phyloP scores from a whole-genome alignment of 176 grass and related monocot genomes.

The Carex cristatella region DNA sequence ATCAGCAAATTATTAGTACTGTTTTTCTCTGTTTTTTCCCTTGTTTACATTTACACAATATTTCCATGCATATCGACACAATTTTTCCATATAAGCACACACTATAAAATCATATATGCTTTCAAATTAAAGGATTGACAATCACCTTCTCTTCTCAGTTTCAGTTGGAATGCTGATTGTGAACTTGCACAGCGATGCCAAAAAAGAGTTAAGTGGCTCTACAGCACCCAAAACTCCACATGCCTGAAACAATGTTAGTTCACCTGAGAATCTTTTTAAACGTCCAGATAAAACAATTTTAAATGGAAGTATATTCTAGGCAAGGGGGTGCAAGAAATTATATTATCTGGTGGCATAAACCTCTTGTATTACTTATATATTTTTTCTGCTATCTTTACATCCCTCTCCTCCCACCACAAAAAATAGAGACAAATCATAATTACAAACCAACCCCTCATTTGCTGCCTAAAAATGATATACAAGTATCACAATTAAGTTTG shows the following conservation, averaged over 20 bases:
- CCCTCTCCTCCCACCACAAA: not conserved
- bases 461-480: not conserved
- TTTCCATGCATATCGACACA: not conserved
- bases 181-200: constrained; percentile 99
- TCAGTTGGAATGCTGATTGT: constrained; percentile 91
- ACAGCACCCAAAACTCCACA: constrained; percentile 91
- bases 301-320: not conserved
- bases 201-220: constrained; percentile 95
- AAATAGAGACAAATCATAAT: not conserved
- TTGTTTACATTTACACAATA: not conserved
- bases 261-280: not conserved
- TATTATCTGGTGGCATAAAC: not conserved
- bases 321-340: not conserved
- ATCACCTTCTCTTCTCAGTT: constrained; percentile 88
- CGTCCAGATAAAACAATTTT: not conserved
- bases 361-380: not conserved
- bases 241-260: constrained; percentile 57
- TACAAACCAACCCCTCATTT: not conserved
- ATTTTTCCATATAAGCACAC: not conserved
- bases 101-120: not conserved
- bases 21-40: not conserved
- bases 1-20: not conserved
- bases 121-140: not conserved
- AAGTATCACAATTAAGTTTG: not conserved
- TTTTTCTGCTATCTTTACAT: not conserved